Conservation (phyloP, 495 filamentous ascomycete genomes). For the Choiromyces venosus region DNA sequence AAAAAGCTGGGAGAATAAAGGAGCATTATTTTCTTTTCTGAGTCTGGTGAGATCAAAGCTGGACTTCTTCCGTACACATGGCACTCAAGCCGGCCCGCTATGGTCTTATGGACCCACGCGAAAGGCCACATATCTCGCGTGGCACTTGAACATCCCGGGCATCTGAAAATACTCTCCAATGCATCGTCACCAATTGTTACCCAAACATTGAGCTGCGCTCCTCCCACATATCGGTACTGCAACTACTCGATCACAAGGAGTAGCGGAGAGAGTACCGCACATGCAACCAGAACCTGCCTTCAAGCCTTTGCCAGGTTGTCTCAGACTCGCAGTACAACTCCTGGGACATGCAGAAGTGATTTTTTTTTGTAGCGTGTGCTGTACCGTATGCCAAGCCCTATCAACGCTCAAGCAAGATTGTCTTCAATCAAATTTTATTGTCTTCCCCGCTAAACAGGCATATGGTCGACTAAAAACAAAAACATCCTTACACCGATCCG, state of each 20-base stretch:
- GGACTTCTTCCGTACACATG: not conserved
- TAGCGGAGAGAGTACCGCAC: too few relatives aligned
- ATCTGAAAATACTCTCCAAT: not conserved
- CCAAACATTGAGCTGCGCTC: too few relatives aligned
- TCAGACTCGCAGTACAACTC: not conserved
- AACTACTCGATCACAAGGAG: too few relatives aligned
- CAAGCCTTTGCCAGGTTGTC: not conserved
- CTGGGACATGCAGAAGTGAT: not conserved
- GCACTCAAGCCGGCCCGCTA: not conserved
- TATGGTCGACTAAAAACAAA: too few relatives aligned
- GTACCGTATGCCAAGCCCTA: not conserved
- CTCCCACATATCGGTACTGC: too few relatives aligned
- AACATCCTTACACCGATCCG: too few relatives aligned
- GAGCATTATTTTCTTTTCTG: not conserved
- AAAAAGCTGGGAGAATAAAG: not conserved
- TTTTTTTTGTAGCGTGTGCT: not conserved
- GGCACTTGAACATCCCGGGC: not conserved
- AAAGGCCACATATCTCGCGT: not conserved
- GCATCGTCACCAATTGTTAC: not conserved
- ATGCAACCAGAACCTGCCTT: not conserved
- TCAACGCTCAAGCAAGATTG: not conserved
- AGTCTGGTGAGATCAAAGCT: not conserved
- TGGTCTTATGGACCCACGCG: not conserved
- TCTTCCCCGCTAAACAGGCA: too few relatives aligned
- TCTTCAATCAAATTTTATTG: too few relatives aligned